These are phyloP conservation scores for Paraphoma chrysanthemicola DNA, from an alignment of 2,329 filamentous ascomycete genomes.

Conservation along the genomic window DNA sequence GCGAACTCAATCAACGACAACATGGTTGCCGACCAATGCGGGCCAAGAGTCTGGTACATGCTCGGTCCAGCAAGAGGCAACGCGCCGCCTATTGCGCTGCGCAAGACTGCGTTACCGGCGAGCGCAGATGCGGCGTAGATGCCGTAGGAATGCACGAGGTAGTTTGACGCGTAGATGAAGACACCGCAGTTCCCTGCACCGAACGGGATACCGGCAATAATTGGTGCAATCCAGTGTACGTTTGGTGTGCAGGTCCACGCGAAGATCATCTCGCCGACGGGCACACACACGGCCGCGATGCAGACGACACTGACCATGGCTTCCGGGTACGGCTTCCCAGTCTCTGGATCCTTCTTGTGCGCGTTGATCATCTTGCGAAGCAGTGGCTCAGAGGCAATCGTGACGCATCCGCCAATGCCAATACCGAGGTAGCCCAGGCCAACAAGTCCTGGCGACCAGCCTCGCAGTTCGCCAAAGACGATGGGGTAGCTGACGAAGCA, in stretches of 20 bases:
- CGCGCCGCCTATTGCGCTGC: slow-evolving; percentile 76
- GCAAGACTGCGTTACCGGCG: slow-evolving; percentile 78
- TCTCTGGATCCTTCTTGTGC: slow-evolving; percentile 76
- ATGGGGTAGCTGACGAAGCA: slow-evolving; percentile 92
- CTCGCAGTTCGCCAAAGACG: slow-evolving; percentile 76
- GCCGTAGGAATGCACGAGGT: slow-evolving; percentile 78
- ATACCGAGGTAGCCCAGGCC: slow-evolving; percentile 82
- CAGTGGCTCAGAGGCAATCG: slow-evolving; percentile 67
- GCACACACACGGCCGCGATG: slow-evolving; percentile 75
- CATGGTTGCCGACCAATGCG: slow-evolving; percentile 81
- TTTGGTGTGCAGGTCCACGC: slow-evolving; percentile 82
- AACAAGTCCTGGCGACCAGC: slow-evolving; percentile 75
- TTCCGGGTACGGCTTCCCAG: slow-evolving; percentile 77
- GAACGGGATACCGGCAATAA: slow-evolving; percentile 80
- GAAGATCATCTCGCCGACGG: slow-evolving; percentile 83
- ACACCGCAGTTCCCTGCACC: slow-evolving; percentile 77
- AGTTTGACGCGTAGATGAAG: slow-evolving; percentile 85
- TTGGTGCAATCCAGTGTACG: slow-evolving; percentile 83
- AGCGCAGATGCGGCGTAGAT: slow-evolving; percentile 83
- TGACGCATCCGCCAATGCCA: slow-evolving; percentile 61
- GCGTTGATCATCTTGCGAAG: slow-evolving; percentile 79
- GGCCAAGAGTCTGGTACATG: slow-evolving; percentile 72
- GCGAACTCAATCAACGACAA: slow-evolving; percentile 75
- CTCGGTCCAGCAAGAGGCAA: slow-evolving; percentile 76
- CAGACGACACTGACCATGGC: slow-evolving; percentile 82